A percentile compares a stretch with the other conserved stretches of the same genome.
Conservation (phyloP, 202 grass and related monocot species). For the Cymbopogon flexuosus region DNA sequence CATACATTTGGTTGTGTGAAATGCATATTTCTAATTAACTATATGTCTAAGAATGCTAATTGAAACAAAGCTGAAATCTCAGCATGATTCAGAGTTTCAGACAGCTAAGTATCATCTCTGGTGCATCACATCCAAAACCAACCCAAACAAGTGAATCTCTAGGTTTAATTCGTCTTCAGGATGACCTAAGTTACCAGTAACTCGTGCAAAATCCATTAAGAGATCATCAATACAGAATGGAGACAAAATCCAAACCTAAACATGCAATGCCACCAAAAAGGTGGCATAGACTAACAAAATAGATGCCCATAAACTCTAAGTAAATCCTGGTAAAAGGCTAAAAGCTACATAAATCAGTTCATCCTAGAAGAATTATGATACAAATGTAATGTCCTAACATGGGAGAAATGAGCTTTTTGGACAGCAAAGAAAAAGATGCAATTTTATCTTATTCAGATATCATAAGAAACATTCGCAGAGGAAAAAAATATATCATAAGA, state of each 20-base stretch:
- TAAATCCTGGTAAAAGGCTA: neutral
- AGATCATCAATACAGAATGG: neutral
- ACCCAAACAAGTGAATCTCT: constrained; percentile 12
- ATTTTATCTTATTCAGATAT: neutral
- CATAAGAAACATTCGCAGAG: too few relatives aligned
- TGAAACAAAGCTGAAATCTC: neutral
- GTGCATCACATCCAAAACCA: neutral
- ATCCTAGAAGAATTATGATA: neutral
- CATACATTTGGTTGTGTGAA: neutral
- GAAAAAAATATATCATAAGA: neutral
- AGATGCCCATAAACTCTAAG: neutral
- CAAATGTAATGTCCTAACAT: neutral
- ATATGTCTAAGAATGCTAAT: neutral
- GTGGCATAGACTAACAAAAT: too few relatives aligned
- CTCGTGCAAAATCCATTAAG: neutral
- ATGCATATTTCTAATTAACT: neutral
- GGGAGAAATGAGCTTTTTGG: neutral
- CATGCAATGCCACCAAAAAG: neutral
- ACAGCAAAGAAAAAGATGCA: neutral
- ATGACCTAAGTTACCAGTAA: neutral
- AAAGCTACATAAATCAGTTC: neutral
- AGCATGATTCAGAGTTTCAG: neutral
- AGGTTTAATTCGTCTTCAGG: neutral
- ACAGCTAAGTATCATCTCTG: neutral
- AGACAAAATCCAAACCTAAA: neutral